Base-by-base conservation (phyloP, 129 eudicot genomes). In the Pittosporum tobira region DNA sequence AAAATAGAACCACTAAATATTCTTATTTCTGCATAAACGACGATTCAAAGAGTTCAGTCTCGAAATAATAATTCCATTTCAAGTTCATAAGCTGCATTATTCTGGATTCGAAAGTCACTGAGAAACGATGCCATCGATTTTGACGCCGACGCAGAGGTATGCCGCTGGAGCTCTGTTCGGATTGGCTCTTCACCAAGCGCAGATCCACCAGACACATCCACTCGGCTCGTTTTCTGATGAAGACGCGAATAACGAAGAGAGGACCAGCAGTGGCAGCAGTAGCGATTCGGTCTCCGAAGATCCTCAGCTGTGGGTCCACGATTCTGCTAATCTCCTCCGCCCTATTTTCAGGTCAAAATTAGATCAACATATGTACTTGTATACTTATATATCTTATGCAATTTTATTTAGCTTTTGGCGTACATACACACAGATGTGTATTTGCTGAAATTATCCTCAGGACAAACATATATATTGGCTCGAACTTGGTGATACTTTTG, bases 111-210 rank as follows among this genome's bases (percentile, higher is more conserved):
- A 12, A 12, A 34, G 11, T 8, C 1, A 34, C 40, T 9, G 40
- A 34, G 10, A 34, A 6, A 30, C 22, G 61, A 22, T 0, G 18
- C 10, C 83, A 26, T 67, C 88, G 45, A 62, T 34, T 30, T 71
- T 93, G 69, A 71, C 94, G 42, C 80, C 84, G 65, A 72, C 80
- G 61, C 91, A 93, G 75, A 74, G 80, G 36, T 93, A 93, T 62
- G 99, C 96, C 1, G 94, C 96, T 21, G 96, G 79, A 43, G 88
- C 93, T 20, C 77, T 93, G 47, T 87, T 87, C 52, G 94, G 88
- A 14, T 42, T 93, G 73, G 88, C 99, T 27, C 74, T 93, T 34
- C 79, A 79, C 84, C 88, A 83, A 57, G 85, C 94, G 27, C 99
- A 87, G 48, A 73, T 73, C 28, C 94, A 84, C 61, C 99, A 93